Base-by-base conservation (phyloP, 208 protist genomes). In the Ichthyophonus hoferi region DNA sequence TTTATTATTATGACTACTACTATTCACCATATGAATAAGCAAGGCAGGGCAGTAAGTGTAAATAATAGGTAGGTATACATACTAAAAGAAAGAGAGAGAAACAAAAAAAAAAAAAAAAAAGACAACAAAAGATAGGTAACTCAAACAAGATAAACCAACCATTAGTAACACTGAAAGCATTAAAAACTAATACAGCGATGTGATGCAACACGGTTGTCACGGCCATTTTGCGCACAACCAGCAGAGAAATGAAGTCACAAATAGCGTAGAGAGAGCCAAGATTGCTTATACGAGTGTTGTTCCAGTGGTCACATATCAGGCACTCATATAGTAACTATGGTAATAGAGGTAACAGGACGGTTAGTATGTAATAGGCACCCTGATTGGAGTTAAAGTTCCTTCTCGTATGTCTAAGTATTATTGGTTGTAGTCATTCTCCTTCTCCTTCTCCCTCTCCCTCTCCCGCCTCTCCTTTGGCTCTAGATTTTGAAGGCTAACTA, bases 231-330 rank as follows among this genome's bases (percentile, higher is more conserved):
- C 94, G 93, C 33, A 97, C 95, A 17, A 97, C 90, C 58, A 97
- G 93, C 92, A 97, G 96, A 0, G 95, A 96, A 40, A 97, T 94
- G 87, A 97, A 97, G 89, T 97, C 96, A 0, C 95, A 95, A 81
- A 97, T 95, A 67, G 96, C 93, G 90, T 97, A 97, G 86, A 97
- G 96, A 91, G 95, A 96, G 83, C 96, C 96, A 33, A 97, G 94
- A 90, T 97, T 97, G 77, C 93, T 94, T 58, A 97, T 93, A 12
- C 91, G 96, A 42, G 95, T 94, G 77, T 93, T 96, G 79, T 96
- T 93, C 95, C 95, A 97, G 77, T 90, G 85, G 77, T 97, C 96
- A 42, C 93, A 94, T 0, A 96, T 87, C 87, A 97, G 94, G 34
- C 96, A 96, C 50, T 94, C 92, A n/a, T 88, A 92, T 31, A 97